Conservation (phyloP, 306 rosid species). For the Prunus mongolica region DNA sequence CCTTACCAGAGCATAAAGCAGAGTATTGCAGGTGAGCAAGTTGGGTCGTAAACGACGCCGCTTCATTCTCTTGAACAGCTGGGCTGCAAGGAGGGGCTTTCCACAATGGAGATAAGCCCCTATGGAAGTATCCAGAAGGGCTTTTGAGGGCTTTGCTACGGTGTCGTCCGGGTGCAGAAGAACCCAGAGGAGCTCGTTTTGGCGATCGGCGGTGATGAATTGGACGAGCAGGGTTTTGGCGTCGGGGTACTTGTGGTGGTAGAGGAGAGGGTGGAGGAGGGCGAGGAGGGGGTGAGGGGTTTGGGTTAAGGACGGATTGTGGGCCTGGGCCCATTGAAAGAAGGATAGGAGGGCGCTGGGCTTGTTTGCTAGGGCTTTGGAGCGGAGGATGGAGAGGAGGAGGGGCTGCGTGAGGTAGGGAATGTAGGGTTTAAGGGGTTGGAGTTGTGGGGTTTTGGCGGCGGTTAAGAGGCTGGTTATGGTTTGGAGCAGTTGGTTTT, state of each 20-base stretch:
- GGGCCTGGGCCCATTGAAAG: conserved; percentile 52
- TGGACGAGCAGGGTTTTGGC: conserved; percentile 62
- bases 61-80: conserved; percentile 68
- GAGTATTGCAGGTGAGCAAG: conserved; percentile 66
- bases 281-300: conserved; percentile 54
- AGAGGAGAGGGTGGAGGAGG: conserved; percentile 62
- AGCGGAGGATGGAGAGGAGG: conserved; percentile 48
- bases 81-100: conserved; percentile 52
- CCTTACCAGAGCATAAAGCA: conserved; percentile 54
- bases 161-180: conserved; percentile 37
- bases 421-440: conserved; percentile 31
- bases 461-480: conserved; percentile 27
- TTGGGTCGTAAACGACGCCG: conserved; percentile 44
- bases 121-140: conserved; percentile 63
- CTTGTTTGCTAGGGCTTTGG: conserved; percentile 33
- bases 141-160: conserved; percentile 27
- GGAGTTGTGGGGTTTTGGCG: conserved; percentile 9
- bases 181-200: conserved; percentile 47
- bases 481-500: conserved; percentile 29
- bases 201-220: conserved; percentile 61
- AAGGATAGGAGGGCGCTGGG: conserved; percentile 51
- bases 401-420: conserved; percentile 48
- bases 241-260: conserved; percentile 47
- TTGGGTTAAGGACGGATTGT: conserved; percentile 41
- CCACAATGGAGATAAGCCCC: conserved; percentile 57